Conservation (phyloP, 257 asterid genomes). For the Mentha longifolia region DNA sequence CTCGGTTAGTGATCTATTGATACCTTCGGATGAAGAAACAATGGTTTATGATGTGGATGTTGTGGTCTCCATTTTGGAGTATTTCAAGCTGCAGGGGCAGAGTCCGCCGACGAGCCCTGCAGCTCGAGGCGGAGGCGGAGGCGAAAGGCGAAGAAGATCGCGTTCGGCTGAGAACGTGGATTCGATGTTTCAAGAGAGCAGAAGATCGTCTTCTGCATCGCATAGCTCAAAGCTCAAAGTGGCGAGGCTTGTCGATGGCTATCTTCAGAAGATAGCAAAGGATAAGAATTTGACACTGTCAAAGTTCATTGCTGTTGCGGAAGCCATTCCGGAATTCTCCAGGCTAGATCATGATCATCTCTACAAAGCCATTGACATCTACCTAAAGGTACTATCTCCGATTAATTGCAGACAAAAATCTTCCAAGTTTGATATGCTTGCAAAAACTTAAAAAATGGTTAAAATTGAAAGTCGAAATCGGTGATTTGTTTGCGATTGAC, state of each 20-base stretch:
- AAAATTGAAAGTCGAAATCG: no score
- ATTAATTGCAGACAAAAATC: no score
- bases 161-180: constrained; percentile 74
- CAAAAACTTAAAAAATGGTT: no score
- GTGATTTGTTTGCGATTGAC: no score
- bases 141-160: constrained; percentile 70
- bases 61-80: constrained; percentile 64
- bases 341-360: constrained; percentile 90
- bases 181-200: constrained; percentile 65
- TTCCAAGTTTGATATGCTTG: no score
- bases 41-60: constrained; percentile 63
- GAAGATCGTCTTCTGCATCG: constrained; percentile 83
- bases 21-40: constrained; percentile 51
- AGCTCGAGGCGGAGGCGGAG: constrained; percentile 45
- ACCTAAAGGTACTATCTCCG: constrained; percentile 57
- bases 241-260: constrained; percentile 78
- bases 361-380: constrained; percentile 83
- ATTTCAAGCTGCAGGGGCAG: constrained; percentile 74
- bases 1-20: constrained; percentile 61
- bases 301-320: constrained; percentile 69
- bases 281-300: constrained; percentile 59
- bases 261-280: constrained; percentile 67
- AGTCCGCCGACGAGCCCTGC: constrained; percentile 89
- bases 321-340: constrained; percentile 71
- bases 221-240: constrained; percentile 81